Percentiles rank a stretch among this genome's conserved stretches.
phyloP scores from a whole-genome alignment of 768 basidiomycete genomes.

The Calocera cornea region DNA sequence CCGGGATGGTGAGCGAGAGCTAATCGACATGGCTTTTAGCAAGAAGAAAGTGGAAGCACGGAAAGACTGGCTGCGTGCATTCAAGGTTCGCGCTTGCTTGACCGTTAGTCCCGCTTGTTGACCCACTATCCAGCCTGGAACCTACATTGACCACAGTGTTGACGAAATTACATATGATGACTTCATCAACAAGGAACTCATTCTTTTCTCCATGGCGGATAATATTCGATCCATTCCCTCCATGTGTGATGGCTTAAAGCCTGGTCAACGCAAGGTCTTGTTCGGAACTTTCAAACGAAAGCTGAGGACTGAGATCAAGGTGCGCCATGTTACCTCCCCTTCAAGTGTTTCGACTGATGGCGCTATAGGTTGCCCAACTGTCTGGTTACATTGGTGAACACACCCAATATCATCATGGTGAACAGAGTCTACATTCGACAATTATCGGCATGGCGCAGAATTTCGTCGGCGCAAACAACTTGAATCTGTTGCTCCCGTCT shows the following conservation, averaged over 20 bases:
- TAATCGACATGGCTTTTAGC: conserved; percentile 97
- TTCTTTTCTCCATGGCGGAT: conserved; percentile 98
- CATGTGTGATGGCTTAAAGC: conserved; percentile 85
- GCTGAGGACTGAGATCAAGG: conserved; percentile 83
- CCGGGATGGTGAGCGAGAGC: conserved; percentile 65
- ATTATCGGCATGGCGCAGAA: conserved; percentile 91
- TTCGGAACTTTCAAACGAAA: conserved; percentile 96
- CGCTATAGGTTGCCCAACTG: conserved; percentile 69
- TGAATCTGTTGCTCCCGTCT: conserved; percentile 73
- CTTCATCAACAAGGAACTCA: conserved; percentile 96
- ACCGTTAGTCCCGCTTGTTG: neutral
- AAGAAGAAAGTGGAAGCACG: conserved; percentile 99
- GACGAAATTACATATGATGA: conserved; percentile 78
- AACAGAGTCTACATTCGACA: conserved; percentile 69
- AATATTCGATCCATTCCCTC: conserved; percentile 97
- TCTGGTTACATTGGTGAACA: conserved; percentile 91
- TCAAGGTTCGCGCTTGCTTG: conserved; percentile 42
- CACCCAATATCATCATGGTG: conserved; percentile 94
- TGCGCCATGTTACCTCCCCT: conserved; percentile 18
- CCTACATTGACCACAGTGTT: conserved; percentile 78
- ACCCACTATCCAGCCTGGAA: conserved; percentile 55
- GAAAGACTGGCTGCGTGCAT: conserved; percentile 94
- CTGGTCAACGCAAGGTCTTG: conserved; percentile 92
- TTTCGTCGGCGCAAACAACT: conserved; percentile 89
- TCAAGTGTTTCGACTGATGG: neutral